Evolutionary conservation across 352 stramenopile species (phyloP).

Genomic region (Discostella stelligera): DNA sequence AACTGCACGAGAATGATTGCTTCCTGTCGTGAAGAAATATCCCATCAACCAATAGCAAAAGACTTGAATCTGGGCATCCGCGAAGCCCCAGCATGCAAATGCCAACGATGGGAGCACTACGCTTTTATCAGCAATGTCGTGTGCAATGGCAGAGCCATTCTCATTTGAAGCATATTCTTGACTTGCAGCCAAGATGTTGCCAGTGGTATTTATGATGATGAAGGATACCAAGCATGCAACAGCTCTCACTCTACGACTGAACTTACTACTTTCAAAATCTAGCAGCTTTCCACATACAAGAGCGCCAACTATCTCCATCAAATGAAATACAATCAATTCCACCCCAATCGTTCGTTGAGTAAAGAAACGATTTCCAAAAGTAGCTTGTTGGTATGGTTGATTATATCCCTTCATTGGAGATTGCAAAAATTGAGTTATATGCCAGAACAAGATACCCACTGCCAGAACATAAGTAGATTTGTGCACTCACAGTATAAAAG

Average conservation of each 20-base stretch:
- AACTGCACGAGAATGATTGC: constrained; percentile 69
- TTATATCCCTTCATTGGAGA: constrained; percentile 49
- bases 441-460: not conserved
- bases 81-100: constrained; percentile 83
- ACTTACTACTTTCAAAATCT: constrained; percentile 32
- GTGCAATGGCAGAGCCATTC: constrained; percentile 12
- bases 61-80: constrained; percentile 84
- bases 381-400: constrained; percentile 70
- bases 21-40: constrained; percentile 55
- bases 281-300: constrained; percentile 52
- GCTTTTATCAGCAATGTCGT: constrained; percentile 51
- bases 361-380: constrained; percentile 67
- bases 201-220: constrained; percentile 46
- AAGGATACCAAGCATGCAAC: constrained; percentile 47
- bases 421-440: not conserved
- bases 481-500: constrained; percentile 56
- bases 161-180: constrained; percentile 41
- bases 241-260: constrained; percentile 23
- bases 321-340: constrained; percentile 66
- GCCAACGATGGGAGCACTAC: constrained; percentile 64
- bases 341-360: constrained; percentile 53
- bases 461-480: not conserved
- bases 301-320: constrained; percentile 57
- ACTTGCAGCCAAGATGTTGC: constrained; percentile 42
- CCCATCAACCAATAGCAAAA: constrained; percentile 86